Base-by-base conservation (phyloP, 1,284 basidiomycete genomes). In the Tilletiaria anomala region DNA sequence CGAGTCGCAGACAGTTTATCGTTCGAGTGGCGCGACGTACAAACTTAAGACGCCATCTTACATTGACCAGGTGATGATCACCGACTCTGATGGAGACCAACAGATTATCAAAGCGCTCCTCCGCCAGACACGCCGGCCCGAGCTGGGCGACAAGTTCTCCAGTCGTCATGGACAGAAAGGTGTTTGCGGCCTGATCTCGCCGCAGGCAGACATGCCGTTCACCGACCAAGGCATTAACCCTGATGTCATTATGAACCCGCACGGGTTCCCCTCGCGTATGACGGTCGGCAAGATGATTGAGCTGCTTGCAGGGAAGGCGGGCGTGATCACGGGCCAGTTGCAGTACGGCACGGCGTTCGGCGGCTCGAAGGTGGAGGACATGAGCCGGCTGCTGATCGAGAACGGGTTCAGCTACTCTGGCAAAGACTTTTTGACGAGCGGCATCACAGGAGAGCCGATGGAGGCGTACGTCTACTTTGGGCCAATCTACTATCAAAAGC, bases 161-260 rank as follows among this genome's bases (percentile, higher is more conserved):
- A 89, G 85, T 3, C 74, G 93, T 50, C 93, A 99, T 68, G 93
- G 93, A 32, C 93, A 99, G 70, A 99, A 99, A 70, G 93, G 93
- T 50, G 93, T 97, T 12, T 96, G 89, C 69, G 93, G 93, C 15
- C 70, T 99, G 63, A 97, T 97, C 62, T 91, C 96, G 39, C 91
- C 88, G 56, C 93, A 97, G 65, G 87, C 88, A 59, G 93, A 99
- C 69, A 83, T 99, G 87, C 93, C 93, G 3, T 99, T 99, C 74
- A 94, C 89, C 61, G 91, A 97, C 70, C 80, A 84, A 61, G 93
- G 93, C 21, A 91, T 96, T 55, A 82, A 78, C 63, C 88, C 64
- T 79, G 93, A 97, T 70, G 86, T 91, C 16, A 96, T 99, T 72
- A 97, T 99, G 91, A 99, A 99, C 68, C 93, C 93, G 3, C 93